These are phyloP conservation scores for Cicer pinnatifidum DNA, from an alignment of 306 rosid genomes.

Conservation along the genomic window DNA sequence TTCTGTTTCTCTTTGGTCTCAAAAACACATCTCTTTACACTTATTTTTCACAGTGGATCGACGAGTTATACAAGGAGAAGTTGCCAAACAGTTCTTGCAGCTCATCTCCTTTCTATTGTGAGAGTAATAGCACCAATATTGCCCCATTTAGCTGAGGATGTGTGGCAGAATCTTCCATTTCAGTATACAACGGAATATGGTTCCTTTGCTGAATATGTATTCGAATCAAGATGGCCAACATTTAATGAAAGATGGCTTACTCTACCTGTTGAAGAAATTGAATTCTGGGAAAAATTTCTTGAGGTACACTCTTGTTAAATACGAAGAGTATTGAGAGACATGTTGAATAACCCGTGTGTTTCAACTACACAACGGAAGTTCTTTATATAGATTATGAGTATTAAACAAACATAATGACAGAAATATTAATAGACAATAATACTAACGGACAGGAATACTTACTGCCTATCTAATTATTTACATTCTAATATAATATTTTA, in stretches of 20 bases:
- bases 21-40: conserved; percentile 5
- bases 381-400: no score
- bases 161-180: conserved; percentile 97
- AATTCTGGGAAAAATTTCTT: conserved; percentile 82
- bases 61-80: conserved; percentile 85
- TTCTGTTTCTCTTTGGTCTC: conserved; percentile 15
- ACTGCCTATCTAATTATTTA: no score
- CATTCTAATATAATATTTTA: no score
- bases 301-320: conserved; percentile 58
- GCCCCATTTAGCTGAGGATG: conserved; percentile 99
- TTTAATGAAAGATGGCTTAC: conserved; percentile 73
- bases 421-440: no score
- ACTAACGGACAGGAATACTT: no score
- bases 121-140: conserved; percentile 87
- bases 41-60: conserved; percentile 68
- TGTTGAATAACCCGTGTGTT: no score
- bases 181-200: conserved; percentile 64
- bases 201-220: conserved; percentile 77
- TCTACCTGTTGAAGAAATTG: conserved; percentile 70
- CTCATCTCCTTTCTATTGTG: conserved; percentile 75
- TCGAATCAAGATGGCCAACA: conserved; percentile 92
- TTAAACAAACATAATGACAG: no score
- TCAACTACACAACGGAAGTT: no score
- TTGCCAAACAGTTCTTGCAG: conserved; percentile 95
- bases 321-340: no score